A percentile compares a stretch with the other conserved stretches of the same genome.
phyloP scores from a whole-genome alignment of 1,139 yeast species.

The Taphrina populina region DNA sequence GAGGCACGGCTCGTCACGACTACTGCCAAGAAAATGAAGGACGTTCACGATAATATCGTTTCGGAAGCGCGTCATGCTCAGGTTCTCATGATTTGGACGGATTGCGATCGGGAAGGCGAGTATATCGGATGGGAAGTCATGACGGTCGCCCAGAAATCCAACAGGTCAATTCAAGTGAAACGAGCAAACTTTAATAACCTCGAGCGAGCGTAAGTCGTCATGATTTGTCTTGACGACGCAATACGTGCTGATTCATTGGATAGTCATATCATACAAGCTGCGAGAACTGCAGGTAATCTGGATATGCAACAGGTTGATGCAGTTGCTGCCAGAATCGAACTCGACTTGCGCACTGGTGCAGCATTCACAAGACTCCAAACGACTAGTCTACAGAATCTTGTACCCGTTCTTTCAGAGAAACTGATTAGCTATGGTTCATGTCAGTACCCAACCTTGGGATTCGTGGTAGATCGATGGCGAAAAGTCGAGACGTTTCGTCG shows the following conservation, averaged over 20 bases:
- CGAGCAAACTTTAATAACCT: conserved; percentile 87
- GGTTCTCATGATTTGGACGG: conserved; percentile 91
- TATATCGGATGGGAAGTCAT: conserved; percentile 85
- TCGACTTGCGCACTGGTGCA: conserved; percentile 86
- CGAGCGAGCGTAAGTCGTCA: conserved; percentile 50
- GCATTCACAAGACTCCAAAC: conserved; percentile 81
- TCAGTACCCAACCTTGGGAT: conserved; percentile 95
- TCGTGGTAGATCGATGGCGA: conserved; percentile 89
- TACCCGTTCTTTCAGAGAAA: conserved; percentile 39
- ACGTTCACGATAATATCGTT: conserved; percentile 67
- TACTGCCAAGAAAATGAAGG: conserved; percentile 48
- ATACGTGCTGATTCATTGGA: conserved; percentile 2
- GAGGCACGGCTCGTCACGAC: conserved; percentile 61
- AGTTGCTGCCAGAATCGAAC: conserved; percentile 78
- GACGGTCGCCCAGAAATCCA: conserved; percentile 62
- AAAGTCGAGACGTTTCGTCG: conserved; percentile 68
- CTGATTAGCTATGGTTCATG: conserved; percentile 60
- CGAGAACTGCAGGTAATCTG: conserved; percentile 61
- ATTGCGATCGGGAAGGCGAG: conserved; percentile 98
- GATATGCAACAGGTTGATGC: conserved; percentile 77
- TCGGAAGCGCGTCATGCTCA: conserved; percentile 62
- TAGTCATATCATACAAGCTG: conserved; percentile 71
- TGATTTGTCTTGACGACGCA: not conserved
- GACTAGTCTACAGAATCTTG: conserved; percentile 48
- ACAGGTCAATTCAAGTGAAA: conserved; percentile 53